Conservation (phyloP, 2,329 filamentous ascomycete species). For the Gnomoniopsis smithogilvyi region DNA sequence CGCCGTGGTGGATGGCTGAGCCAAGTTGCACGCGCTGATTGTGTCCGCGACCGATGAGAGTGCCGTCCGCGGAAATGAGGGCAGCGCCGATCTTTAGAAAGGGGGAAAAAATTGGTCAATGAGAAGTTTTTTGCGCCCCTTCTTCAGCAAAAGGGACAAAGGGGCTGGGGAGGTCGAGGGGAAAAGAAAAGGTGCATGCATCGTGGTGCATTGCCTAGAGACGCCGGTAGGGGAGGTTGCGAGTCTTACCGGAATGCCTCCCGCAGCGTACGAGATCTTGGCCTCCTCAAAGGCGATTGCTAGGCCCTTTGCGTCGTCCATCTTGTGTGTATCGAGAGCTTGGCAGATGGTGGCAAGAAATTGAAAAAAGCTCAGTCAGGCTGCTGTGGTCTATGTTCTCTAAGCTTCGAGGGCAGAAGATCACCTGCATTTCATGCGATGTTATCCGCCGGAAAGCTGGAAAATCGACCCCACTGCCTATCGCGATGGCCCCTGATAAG, state of each 20-base stretch:
- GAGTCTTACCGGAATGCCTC: conserved; percentile 44
- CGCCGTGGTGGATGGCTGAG: conserved; percentile 49
- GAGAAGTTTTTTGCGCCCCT: too few relatives aligned
- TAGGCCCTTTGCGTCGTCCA: conserved; percentile 40
- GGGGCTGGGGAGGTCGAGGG: too few relatives aligned
- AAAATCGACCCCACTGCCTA: conserved; percentile 1
- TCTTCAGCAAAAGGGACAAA: too few relatives aligned
- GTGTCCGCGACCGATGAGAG: conserved; percentile 67
- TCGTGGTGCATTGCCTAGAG: too few relatives aligned
- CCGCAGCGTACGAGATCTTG: conserved; percentile 40
- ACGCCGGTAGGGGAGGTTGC: not conserved
- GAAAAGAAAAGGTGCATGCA: too few relatives aligned
- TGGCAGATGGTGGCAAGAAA: not conserved
- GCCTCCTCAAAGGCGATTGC: conserved; percentile 47
- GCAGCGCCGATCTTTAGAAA: conserved; percentile 47
- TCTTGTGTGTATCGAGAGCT: conserved; percentile 16
- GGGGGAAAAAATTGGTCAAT: too few relatives aligned
- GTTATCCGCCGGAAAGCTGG: not conserved
- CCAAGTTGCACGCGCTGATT: conserved; percentile 73
- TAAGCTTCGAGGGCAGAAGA: not conserved
- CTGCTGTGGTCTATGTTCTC: not conserved
- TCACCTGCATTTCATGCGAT: not conserved
- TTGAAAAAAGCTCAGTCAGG: not conserved
- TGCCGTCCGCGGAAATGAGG: conserved; percentile 66
- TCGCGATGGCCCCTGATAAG: not conserved